A percentile compares a stretch with the other conserved stretches of the same genome.
Conservation (phyloP, 768 basidiomycete genomes). For the Trichaptum fuscoviolaceum region DNA sequence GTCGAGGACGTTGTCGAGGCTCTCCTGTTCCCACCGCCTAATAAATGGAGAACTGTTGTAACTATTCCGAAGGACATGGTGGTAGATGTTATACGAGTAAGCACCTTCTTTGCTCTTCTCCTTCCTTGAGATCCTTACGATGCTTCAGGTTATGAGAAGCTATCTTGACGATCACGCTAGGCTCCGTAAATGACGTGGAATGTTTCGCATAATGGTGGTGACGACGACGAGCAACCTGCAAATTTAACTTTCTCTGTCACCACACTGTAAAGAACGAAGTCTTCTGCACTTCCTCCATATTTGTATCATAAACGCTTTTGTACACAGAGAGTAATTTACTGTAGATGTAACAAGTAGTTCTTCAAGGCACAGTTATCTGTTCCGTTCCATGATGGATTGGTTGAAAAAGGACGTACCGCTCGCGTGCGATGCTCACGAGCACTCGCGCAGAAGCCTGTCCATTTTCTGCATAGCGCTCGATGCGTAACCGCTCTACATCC, state of each 20-base stretch:
- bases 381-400: too few species aligned
- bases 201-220: background rate
- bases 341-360: too few species aligned
- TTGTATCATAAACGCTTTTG: too few species aligned
- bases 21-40: background rate
- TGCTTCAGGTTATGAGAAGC: background rate
- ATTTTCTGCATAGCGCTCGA: constrained; percentile 46
- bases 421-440: constrained; percentile 14
- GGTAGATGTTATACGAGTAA: background rate
- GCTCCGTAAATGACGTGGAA: background rate
- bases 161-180: background rate
- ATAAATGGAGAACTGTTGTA: background rate
- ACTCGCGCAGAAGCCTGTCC: constrained; percentile 33
- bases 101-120: background rate
- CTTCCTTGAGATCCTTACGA: background rate
- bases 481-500: constrained; percentile 43
- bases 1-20: background rate
- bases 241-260: too few species aligned
- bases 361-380: too few species aligned
- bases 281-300: too few species aligned
- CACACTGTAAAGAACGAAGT: too few species aligned
- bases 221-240: too few species aligned
- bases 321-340: too few species aligned
- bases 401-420: background rate
- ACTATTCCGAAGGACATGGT: background rate